Evolutionary conservation across 2,329 filamentous ascomycete species (phyloP).

Genomic region (Neonectria ditissima): DNA sequence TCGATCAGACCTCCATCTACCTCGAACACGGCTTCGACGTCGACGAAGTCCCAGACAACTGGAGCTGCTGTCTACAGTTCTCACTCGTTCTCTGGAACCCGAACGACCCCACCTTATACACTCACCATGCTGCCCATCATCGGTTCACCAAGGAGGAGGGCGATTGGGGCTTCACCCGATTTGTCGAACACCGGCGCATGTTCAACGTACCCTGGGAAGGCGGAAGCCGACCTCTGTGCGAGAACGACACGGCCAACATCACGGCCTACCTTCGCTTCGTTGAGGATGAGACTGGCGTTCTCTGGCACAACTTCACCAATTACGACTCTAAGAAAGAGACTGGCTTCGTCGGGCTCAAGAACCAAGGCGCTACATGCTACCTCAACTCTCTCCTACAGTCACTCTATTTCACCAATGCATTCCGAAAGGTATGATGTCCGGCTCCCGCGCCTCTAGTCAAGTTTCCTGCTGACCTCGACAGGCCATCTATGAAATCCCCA

Average conservation of each 20-base stretch:
- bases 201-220: constrained; percentile 84
- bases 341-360: constrained; percentile 94
- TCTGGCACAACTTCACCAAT: constrained; percentile 93
- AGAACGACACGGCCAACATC: constrained; percentile 81
- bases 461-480: constrained; percentile 50
- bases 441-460: constrained; percentile 11
- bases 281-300: constrained; percentile 86
- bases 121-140: constrained; percentile 88
- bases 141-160: constrained; percentile 96
- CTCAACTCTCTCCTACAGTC: constrained; percentile 88
- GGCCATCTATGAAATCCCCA: constrained; percentile 98
- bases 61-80: constrained; percentile 97
- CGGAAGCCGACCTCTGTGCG: constrained; percentile 75
- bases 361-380: constrained; percentile 94
- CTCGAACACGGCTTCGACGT: constrained; percentile 92
- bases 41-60: constrained; percentile 83
- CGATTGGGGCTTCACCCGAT: constrained; percentile 99
- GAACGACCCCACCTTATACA: constrained; percentile 87
- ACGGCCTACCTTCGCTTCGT: constrained; percentile 86
- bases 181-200: constrained; percentile 87
- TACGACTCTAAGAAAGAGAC: constrained; percentile 99
- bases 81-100: constrained; percentile 94
- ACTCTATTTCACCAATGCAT: constrained; percentile 89
- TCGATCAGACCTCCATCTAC: constrained; percentile 94
- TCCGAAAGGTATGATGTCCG: constrained; percentile 77